These are phyloP conservation scores for Spiromastix sp. DNA, from an alignment of 2,329 filamentous ascomycete genomes.

Conservation along the genomic window DNA sequence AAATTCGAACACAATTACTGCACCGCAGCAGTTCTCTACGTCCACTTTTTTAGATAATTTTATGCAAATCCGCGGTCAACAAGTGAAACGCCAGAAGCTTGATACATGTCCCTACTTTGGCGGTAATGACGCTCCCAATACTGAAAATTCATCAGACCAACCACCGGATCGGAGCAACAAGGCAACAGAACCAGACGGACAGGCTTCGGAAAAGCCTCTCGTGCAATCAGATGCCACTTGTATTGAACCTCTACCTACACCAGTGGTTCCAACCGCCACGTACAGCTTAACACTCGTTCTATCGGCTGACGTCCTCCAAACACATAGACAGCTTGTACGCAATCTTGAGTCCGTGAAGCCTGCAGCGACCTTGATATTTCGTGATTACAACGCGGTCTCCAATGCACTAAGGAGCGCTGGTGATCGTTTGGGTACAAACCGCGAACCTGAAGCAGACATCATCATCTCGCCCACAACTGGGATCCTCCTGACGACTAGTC, in stretches of 20 bases:
- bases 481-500: constrained; percentile 59
- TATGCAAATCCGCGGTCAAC: constrained; percentile 37
- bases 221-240: too few relatives aligned
- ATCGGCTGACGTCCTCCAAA: constrained; percentile 18
- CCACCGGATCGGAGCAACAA: too few relatives aligned
- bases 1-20: too few relatives aligned
- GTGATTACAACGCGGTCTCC: constrained; percentile 11
- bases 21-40: constrained; percentile 34
- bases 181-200: too few relatives aligned
- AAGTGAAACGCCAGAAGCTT: constrained; percentile 17
- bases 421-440: too few relatives aligned
- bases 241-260: too few relatives aligned
- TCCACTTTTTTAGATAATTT: constrained; percentile 38
- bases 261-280: not conserved
- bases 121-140: too few relatives aligned
- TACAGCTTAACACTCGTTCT: constrained; percentile 17
- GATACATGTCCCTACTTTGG: constrained; percentile 19
- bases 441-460: constrained; percentile 49
- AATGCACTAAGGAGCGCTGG: too few relatives aligned
- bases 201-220: too few relatives aligned
- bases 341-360: constrained; percentile 10
- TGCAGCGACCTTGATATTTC: constrained; percentile 13
- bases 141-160: too few relatives aligned
- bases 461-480: constrained; percentile 59
- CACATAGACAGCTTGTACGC: constrained; percentile 13